A percentile compares a stretch with the other conserved stretches of the same genome.
These are phyloP conservation scores for Chaetoscypha palmicola DNA, from an alignment of 2,329 filamentous ascomycete species.

Conservation along the genomic window DNA sequence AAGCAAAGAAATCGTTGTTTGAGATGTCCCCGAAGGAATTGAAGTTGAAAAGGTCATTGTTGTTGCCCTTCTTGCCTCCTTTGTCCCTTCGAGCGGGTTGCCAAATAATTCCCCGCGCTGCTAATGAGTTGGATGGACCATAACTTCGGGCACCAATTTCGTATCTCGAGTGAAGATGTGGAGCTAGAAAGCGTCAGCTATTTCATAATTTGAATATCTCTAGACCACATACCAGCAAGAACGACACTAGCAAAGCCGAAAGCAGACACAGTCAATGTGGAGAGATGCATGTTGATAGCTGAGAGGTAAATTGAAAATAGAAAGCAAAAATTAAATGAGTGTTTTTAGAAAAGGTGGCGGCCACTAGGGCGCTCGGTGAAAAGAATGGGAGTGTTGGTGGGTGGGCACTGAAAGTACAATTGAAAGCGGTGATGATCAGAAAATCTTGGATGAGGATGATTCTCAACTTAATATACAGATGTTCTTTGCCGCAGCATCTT, in stretches of 20 bases:
- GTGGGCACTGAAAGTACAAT: constrained; percentile 13
- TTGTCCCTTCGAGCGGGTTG: too few species aligned
- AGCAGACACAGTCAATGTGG: constrained; percentile 17
- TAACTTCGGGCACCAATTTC: constrained; percentile 7
- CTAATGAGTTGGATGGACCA: neutral
- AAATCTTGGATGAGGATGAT: constrained; percentile 8
- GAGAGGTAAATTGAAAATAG: constrained; percentile 8
- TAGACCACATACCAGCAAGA: constrained; percentile 20
- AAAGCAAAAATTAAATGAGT: constrained; percentile 15
- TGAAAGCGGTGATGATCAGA: constrained; percentile 20
- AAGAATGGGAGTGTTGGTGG: constrained; percentile 21
- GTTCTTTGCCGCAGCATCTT: constrained; percentile 6
- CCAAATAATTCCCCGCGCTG: constrained; percentile 20
- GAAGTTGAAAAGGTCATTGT: constrained; percentile 3
- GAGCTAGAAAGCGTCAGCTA: constrained; percentile 19
- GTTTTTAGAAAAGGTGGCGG: constrained; percentile 23
- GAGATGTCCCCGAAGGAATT: constrained; percentile 9
- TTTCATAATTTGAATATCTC: neutral
- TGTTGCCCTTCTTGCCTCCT: neutral
- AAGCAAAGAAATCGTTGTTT: constrained; percentile 10
- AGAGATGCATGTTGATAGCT: constrained; percentile 24
- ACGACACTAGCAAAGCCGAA: constrained; percentile 22
- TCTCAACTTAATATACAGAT: constrained; percentile 19
- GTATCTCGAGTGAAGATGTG: constrained; percentile 19
- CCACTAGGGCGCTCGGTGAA: constrained; percentile 28